phyloP scores from a whole-genome alignment of 169 alveolate species.

The Eimeria acervulina region DNA sequence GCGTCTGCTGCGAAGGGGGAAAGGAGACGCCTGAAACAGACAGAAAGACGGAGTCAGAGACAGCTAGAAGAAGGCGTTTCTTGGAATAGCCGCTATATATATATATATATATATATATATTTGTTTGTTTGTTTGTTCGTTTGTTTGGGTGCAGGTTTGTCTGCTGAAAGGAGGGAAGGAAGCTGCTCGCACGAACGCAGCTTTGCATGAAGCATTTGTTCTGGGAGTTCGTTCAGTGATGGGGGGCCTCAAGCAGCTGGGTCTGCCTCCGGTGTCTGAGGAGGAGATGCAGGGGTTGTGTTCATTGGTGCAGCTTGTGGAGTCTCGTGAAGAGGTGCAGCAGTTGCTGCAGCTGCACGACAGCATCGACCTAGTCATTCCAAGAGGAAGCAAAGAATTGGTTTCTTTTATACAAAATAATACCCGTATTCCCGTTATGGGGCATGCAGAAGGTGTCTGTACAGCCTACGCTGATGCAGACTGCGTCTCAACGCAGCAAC shows the following conservation, averaged over 20 bases:
- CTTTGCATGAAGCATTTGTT: constrained; percentile 14
- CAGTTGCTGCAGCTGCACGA: constrained; percentile 85
- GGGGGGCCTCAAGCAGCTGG: background rate
- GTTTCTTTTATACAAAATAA: constrained; percentile 85
- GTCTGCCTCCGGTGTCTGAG: background rate
- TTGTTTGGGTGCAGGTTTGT: constrained; percentile 24
- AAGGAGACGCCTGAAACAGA: background rate
- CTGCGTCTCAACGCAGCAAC: constrained; percentile 75
- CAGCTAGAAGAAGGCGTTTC: too few relatives aligned
- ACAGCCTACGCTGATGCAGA: constrained; percentile 86
- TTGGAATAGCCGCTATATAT: background rate
- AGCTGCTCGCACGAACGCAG: constrained; percentile 35
- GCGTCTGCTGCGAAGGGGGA: background rate
- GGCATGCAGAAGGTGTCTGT: constrained; percentile 88
- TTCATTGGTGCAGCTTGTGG: constrained; percentile 83
- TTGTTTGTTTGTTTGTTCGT: background rate
- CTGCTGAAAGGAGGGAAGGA: constrained; percentile 81
- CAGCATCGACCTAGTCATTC: constrained; percentile 88
- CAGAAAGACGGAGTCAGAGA: too few relatives aligned
- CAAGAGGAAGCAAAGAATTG: constrained; percentile 88
- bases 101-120: background rate
- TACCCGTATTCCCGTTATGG: constrained; percentile 88
- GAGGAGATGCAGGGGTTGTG: background rate
- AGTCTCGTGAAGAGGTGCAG: constrained; percentile 86
- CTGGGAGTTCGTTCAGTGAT: constrained; percentile 21